Conservation (phyloP, 495 filamentous ascomycete genomes). For the Tuber borchii region DNA sequence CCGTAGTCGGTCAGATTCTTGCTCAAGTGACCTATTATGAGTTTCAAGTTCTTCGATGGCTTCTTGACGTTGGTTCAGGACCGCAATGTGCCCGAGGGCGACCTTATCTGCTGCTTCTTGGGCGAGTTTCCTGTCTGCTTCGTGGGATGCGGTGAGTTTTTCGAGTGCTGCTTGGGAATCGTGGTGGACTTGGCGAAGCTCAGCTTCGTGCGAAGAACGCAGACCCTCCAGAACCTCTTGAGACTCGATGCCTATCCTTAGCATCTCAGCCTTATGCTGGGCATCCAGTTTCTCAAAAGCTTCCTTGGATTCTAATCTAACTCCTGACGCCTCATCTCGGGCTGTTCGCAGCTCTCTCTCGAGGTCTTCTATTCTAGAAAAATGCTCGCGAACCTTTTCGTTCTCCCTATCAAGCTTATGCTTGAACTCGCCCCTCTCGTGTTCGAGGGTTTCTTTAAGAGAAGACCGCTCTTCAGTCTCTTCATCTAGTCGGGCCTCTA, state of each 20-base stretch:
- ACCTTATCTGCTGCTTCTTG: conserved; percentile 47
- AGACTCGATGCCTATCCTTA: conserved; percentile 7
- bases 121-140: conserved; percentile 39
- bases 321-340: conserved; percentile 14
- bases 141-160: conserved; percentile 17
- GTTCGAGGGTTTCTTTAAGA: conserved; percentile 14
- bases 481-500: conserved; percentile 14
- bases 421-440: conserved; percentile 23
- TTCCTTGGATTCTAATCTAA: not conserved
- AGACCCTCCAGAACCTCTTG: conserved; percentile 17
- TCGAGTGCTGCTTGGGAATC: conserved; percentile 18
- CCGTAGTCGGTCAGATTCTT: conserved; percentile 18
- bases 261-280: conserved; percentile 8
- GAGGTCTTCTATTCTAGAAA: conserved; percentile 7
- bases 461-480: conserved; percentile 27
- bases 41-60: conserved; percentile 30
- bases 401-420: conserved; percentile 19
- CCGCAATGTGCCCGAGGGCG: conserved; percentile 35
- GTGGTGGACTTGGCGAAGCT: conserved; percentile 17
- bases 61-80: conserved; percentile 36
- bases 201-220: conserved; percentile 13
- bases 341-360: conserved; percentile 13
- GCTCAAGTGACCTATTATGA: conserved; percentile 17
- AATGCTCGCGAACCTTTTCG: not conserved
- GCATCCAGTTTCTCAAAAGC: conserved; percentile 13